Percentiles rank a stretch among this genome's conserved stretches.
Conservation (phyloP, 2,329 filamentous ascomycete species). For the Arthrinium puccinioides region DNA sequence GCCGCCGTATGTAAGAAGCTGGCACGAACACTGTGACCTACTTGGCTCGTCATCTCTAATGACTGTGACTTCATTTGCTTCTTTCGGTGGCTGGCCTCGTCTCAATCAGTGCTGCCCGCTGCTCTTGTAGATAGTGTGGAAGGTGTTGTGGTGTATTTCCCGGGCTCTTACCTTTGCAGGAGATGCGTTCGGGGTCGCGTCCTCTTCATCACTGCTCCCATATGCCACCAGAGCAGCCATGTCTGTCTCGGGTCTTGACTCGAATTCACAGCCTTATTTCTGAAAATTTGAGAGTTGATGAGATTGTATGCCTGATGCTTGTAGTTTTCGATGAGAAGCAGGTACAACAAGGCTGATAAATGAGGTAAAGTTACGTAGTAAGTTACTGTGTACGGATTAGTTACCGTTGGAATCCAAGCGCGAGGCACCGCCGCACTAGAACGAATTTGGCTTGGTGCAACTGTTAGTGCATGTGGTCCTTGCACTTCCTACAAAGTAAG, state of each 20-base stretch:
- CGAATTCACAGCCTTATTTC: no score
- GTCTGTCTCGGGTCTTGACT: no score
- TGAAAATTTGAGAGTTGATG: no score
- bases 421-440: conserved; percentile 3
- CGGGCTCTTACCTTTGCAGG: conserved; percentile 20
- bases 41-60: conserved; percentile 10
- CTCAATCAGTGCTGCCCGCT: conserved; percentile 23
- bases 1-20: no score
- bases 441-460: not conserved
- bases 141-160: conserved; percentile 7
- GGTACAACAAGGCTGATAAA: not conserved
- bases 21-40: conserved; percentile 9
- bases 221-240: conserved; percentile 20
- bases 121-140: conserved; percentile 11
- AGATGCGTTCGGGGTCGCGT: conserved; percentile 15
- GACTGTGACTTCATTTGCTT: conserved; percentile 11
- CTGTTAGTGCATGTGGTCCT: conserved; percentile 1
- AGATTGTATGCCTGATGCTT: conserved; percentile 9
- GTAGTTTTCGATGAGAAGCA: not conserved
- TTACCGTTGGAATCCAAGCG: no score
- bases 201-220: conserved; percentile 25
- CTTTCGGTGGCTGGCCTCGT: conserved; percentile 23
- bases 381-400: not conserved
- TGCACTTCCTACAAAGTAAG: not conserved
- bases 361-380: not conserved